These are phyloP conservation scores for Dothiorella sarmentorum DNA, from an alignment of 2,329 filamentous ascomycete genomes.

Conservation along the genomic window DNA sequence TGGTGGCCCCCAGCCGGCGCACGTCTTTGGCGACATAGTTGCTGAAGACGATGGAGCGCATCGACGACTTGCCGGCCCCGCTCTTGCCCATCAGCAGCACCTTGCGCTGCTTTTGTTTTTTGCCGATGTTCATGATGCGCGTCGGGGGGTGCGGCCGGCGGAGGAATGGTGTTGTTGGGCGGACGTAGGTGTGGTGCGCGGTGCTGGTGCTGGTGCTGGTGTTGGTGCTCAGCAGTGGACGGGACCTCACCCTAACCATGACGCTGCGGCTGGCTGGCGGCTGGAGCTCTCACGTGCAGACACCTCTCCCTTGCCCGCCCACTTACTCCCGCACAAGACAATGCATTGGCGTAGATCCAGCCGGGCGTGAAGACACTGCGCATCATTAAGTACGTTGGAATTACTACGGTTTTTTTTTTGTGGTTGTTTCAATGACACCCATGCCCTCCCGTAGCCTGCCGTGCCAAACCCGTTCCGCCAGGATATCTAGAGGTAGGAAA, in stretches of 20 bases:
- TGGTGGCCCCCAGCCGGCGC: constrained; percentile 85
- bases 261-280: constrained; percentile 1
- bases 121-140: constrained; percentile 36
- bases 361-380: background rate
- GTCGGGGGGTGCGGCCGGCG: background rate
- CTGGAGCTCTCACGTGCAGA: background rate
- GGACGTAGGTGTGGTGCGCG: constrained; percentile 23
- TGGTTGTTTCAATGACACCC: constrained; percentile 1
- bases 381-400: constrained; percentile 12
- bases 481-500: constrained; percentile 16
- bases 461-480: constrained; percentile 13
- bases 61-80: constrained; percentile 95
- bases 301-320: constrained; percentile 7
- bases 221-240: no score
- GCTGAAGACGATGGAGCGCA: constrained; percentile 98
- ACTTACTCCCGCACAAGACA: constrained; percentile 3
- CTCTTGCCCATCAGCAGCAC: constrained; percentile 75
- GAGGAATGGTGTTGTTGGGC: background rate
- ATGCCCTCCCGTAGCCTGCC: constrained; percentile 6
- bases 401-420: constrained; percentile 8
- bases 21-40: constrained; percentile 98
- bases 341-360: constrained; percentile 2
- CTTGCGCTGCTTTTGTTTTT: constrained; percentile 53
- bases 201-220: constrained; percentile 23
- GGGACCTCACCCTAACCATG: no score